Evolutionary conservation across 208 protist genomes (phyloP).

Genomic region (Wallacemonas collosoma): DNA sequence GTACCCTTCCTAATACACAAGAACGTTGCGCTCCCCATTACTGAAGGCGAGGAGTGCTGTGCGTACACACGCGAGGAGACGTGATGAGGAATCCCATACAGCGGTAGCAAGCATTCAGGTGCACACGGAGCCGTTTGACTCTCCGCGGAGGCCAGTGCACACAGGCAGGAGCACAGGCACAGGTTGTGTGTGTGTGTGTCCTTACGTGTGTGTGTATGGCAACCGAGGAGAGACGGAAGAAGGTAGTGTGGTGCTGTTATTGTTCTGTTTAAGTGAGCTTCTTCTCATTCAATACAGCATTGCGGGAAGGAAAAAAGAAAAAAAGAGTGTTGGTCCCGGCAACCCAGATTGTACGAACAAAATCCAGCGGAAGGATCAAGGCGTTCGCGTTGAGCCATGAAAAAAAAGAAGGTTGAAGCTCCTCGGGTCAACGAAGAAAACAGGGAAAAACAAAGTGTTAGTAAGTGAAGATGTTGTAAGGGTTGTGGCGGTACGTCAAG

Average conservation of each 20-base stretch:
- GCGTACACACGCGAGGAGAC: slow-evolving; percentile 19
- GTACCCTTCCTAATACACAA: slow-evolving; percentile 12
- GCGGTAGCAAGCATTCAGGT: slow-evolving; percentile 12
- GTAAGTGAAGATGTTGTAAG: slow-evolving; percentile 50
- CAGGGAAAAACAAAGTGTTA: slow-evolving; percentile 26
- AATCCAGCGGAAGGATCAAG: not conserved
- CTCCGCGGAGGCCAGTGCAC: not conserved
- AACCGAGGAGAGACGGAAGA: not conserved
- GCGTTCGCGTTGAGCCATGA: not conserved
- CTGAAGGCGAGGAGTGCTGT: slow-evolving; percentile 20
- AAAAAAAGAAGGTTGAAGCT: slow-evolving; percentile 20
- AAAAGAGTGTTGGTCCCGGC: slow-evolving; percentile 3
- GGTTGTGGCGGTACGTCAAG: slow-evolving; percentile 84
- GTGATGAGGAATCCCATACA: slow-evolving; percentile 19
- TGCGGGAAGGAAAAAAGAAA: slow-evolving; percentile 13
- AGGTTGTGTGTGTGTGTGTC: not conserved
- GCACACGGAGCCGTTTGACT: not conserved
- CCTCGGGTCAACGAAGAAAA: not conserved
- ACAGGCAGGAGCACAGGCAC: not conserved
- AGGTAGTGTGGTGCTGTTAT: not conserved
- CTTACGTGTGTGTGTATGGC: not conserved
- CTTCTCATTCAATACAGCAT: no score
- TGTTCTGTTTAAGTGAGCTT: not conserved
- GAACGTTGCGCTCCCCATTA: slow-evolving; percentile 17
- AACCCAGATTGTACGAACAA: not conserved